These are phyloP conservation scores for Moesziomyces parantarcticus DNA, from an alignment of 1,284 basidiomycete species.

Conservation along the genomic window DNA sequence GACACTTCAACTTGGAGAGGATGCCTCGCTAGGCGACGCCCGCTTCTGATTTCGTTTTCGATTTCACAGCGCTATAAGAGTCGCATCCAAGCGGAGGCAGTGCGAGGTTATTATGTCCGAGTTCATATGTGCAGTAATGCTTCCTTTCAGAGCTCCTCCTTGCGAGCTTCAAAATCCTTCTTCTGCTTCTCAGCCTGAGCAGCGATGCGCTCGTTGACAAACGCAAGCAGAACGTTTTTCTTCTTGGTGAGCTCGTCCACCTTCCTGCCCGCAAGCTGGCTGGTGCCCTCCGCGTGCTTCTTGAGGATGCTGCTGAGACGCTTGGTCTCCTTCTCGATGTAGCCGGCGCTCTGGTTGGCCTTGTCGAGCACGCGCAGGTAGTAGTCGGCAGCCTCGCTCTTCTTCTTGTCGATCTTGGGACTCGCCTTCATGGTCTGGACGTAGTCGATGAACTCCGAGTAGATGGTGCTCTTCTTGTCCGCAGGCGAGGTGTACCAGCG, in stretches of 20 bases:
- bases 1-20: too few species aligned
- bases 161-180: constrained; percentile 31
- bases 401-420: constrained; percentile 60
- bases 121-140: not conserved
- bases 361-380: constrained; percentile 91
- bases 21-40: too few species aligned
- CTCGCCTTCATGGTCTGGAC: constrained; percentile 55
- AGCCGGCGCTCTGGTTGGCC: constrained; percentile 76
- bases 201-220: constrained; percentile 69
- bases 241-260: constrained; percentile 94
- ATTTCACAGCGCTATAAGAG: too few species aligned
- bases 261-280: constrained; percentile 77
- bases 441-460: constrained; percentile 73
- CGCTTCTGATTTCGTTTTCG: too few species aligned
- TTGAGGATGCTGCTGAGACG: constrained; percentile 76
- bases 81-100: too few species aligned
- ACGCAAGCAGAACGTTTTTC: constrained; percentile 84
- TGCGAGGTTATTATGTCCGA: too few species aligned
- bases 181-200: constrained; percentile 48
- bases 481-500: constrained; percentile 78
- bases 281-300: constrained; percentile 73
- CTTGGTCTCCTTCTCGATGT: constrained; percentile 85
- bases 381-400: constrained; percentile 75
- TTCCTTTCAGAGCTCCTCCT: constrained; percentile 40
- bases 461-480: constrained; percentile 72